Evolutionary conservation across 306 rosid species (phyloP), one percentile per base, ranked within the genome.

Genomic region (Cucurbita moschata): DNA sequence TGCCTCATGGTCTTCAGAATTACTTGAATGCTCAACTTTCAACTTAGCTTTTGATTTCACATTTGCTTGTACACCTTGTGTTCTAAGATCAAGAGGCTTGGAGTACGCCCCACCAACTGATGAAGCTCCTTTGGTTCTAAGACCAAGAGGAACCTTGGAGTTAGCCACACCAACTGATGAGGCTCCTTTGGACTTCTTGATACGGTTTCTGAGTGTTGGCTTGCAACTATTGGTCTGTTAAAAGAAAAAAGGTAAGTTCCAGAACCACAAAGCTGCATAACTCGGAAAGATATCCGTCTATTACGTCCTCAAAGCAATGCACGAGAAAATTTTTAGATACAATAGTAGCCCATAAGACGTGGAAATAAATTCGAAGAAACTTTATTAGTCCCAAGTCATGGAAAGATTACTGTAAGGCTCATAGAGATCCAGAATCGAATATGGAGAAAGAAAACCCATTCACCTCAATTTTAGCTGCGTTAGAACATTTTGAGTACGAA

Each of bases 381-480:
- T 21, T 19, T 46, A 44, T 11, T 11, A 21, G 55, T 23, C 55
- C 55, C 11, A 67, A 69, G 73, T 12, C 39, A 69, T 21, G 12
- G 55, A 21, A 67, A 67, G 55, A 67, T 3, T 49, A 49, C 55
- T 23, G 26, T 49, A 69, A 69, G 73, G 58, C 58, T 69, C 74
- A 49, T 26, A 49, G 54, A 68, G 56, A 64, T 52, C 77, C 76
- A 77, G 64, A 56, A 50, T 65, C 59, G 40, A 72, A 39, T 54
- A 64, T 52, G 38, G 67, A 61, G 16, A 39, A 64, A 30, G 4
- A 49, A 76, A 26, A 58, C 23, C 9, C 35, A 73, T 35, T 70
- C 44, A 93, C 98, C 98, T 85, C 90, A 80, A 73, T 51, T 82
- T 81, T 89, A 73, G 89, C 30, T 53, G 85, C 81, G 77, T 81